Evolutionary conservation across 2,329 filamentous ascomycete species (phyloP).

Genomic region (Monilinia polystroma): DNA sequence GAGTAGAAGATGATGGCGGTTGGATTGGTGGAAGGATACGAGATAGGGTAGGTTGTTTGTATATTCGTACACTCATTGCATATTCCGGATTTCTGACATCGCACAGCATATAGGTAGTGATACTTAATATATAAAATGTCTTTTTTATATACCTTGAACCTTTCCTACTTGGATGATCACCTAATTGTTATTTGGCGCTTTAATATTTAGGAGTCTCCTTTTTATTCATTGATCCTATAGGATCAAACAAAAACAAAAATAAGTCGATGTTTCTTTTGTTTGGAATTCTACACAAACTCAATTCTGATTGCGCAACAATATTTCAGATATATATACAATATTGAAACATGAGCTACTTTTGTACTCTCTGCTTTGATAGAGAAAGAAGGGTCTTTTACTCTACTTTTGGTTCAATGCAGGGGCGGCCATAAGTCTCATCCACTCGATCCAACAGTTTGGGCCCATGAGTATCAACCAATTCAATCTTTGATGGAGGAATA

Average conservation of each 20-base stretch:
- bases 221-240: neutral
- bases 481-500: neutral
- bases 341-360: conserved; percentile 6
- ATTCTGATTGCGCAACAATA: conserved; percentile 1
- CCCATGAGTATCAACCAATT: neutral
- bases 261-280: too few species aligned
- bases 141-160: neutral
- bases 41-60: neutral
- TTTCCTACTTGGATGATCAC: neutral
- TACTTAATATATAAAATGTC: neutral
- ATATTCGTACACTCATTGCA: neutral
- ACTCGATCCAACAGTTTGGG: neutral
- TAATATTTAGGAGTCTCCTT: too few species aligned
- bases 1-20: neutral
- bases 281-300: neutral
- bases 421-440: neutral
- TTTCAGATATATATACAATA: neutral
- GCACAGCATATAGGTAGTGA: neutral
- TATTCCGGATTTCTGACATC: neutral
- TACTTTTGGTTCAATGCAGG: neutral
- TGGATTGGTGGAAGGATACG: neutral
- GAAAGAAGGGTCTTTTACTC: neutral
- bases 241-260: too few species aligned
- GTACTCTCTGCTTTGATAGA: neutral
- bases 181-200: too few species aligned